Percentiles rank a stretch among this genome's conserved stretches.
phyloP scores from a whole-genome alignment of 345 rosid genomes.

The Aquilaria yunnanensis region DNA sequence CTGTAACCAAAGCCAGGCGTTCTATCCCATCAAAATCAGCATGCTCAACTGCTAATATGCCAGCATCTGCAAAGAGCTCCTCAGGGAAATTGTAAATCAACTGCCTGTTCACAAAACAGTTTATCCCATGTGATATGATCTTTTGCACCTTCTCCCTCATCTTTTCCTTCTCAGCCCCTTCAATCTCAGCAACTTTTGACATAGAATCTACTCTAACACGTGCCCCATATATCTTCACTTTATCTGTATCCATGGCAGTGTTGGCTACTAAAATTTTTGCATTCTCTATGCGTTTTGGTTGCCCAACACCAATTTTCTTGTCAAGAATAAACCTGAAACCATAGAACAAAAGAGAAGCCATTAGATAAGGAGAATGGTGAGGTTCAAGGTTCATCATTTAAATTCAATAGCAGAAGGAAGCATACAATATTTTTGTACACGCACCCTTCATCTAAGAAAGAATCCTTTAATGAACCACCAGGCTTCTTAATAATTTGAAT shows the following conservation, averaged over 20 bases:
- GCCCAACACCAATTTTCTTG: conserved; percentile 98
- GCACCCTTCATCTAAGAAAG: conserved; percentile 99
- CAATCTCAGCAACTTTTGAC: conserved; percentile 95
- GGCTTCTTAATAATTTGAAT: conserved; percentile 98
- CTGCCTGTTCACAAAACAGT: conserved; percentile 98
- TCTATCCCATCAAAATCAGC: conserved; percentile 99
- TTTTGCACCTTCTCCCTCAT: conserved; percentile 98
- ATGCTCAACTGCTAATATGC: conserved; percentile 97
- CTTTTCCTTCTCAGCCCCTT: conserved; percentile 98
- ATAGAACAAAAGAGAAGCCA: conserved; percentile 1
- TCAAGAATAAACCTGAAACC: conserved; percentile 83
- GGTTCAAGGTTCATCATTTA: too few relatives aligned
- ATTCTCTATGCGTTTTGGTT: conserved; percentile 92
- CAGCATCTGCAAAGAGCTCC: conserved; percentile 97
- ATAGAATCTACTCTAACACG: conserved; percentile 99
- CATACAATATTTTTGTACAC: conserved; percentile 3
- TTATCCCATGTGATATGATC: conserved; percentile 85
- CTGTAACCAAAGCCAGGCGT: conserved; percentile 88
- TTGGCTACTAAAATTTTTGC: conserved; percentile 97
- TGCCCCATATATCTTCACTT: conserved; percentile 97
- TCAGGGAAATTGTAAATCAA: conserved; percentile 97
- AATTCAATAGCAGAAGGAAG: background rate
- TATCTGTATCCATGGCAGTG: conserved; percentile 99
- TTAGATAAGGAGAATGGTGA: too few relatives aligned
- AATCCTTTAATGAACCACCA: conserved; percentile 90